Evolutionary conservation across 1,284 basidiomycete species (phyloP).

Genomic region (Sanguinoderma infundibulare): DNA sequence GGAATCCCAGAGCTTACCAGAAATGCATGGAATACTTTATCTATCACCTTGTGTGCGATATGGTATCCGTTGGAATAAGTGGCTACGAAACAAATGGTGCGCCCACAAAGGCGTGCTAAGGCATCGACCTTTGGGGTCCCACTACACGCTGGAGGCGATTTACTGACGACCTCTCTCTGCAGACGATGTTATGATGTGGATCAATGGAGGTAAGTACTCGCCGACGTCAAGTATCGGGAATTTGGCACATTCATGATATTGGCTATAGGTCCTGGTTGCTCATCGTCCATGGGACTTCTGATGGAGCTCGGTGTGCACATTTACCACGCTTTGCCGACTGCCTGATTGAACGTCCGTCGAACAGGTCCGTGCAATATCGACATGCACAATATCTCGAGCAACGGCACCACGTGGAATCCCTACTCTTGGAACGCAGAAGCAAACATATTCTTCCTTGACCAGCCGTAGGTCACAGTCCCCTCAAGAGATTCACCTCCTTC

Average conservation of each 20-base stretch:
- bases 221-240: neutral
- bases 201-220: slow-evolving; percentile 57
- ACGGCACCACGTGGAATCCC: slow-evolving; percentile 63
- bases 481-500: neutral
- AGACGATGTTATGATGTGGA: slow-evolving; percentile 77
- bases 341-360: neutral
- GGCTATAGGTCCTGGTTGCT: slow-evolving; percentile 59
- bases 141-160: too few species aligned
- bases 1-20: too few species aligned
- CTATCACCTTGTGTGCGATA: too few species aligned
- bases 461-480: slow-evolving; percentile 52
- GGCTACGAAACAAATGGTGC: neutral
- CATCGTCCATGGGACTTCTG: slow-evolving; percentile 66
- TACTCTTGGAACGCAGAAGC: slow-evolving; percentile 69
- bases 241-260: neutral
- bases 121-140: too few species aligned
- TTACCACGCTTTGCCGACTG: neutral
- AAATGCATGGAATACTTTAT: neutral
- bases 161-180: neutral
- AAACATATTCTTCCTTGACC: slow-evolving; percentile 75
- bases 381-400: slow-evolving; percentile 48
- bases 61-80: too few species aligned
- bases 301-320: slow-evolving; percentile 46
- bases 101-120: neutral
- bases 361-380: slow-evolving; percentile 64